A percentile compares a stretch with the other conserved stretches of the same genome.
Conservation (phyloP, 2,329 filamentous ascomycete species). For the Trichophyton verrucosum region DNA sequence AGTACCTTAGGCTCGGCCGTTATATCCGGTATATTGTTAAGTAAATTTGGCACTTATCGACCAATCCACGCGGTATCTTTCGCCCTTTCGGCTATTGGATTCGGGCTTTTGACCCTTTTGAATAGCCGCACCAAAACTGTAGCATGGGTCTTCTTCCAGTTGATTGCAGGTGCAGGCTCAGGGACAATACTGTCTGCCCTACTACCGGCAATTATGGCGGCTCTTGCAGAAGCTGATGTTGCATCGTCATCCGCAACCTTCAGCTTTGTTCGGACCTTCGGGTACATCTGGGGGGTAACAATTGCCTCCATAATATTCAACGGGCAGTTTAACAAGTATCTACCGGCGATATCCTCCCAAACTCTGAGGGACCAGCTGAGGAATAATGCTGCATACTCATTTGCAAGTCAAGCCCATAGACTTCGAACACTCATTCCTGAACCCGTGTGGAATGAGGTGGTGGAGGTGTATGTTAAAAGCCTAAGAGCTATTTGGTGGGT, state of each 20-base stretch:
- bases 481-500: slow-evolving; percentile 14
- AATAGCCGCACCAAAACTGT: slow-evolving; percentile 26
- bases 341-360: not conserved
- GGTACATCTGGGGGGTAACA: slow-evolving; percentile 22
- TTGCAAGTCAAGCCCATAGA: not conserved
- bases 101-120: slow-evolving; percentile 34
- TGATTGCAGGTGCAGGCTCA: slow-evolving; percentile 30
- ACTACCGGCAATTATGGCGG: slow-evolving; percentile 35
- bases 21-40: slow-evolving; percentile 20
- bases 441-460: slow-evolving; percentile 13
- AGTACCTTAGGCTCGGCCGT: slow-evolving; percentile 14
- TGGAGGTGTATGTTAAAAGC: slow-evolving; percentile 21
- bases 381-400: slow-evolving; percentile 6
- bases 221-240: slow-evolving; percentile 19
- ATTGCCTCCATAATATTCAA: slow-evolving; percentile 26
- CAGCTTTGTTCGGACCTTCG: slow-evolving; percentile 23
- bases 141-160: slow-evolving; percentile 34
- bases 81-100: slow-evolving; percentile 27
- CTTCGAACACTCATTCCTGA: not conserved
- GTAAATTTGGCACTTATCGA: slow-evolving; percentile 20
- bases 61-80: slow-evolving; percentile 28
- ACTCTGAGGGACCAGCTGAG: not conserved
- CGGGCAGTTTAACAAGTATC: slow-evolving; percentile 13
- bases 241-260: slow-evolving; percentile 20
- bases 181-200: slow-evolving; percentile 34